These are phyloP conservation scores for Rhizopogon rudus DNA, from an alignment of 768 basidiomycete species.

Conservation along the genomic window DNA sequence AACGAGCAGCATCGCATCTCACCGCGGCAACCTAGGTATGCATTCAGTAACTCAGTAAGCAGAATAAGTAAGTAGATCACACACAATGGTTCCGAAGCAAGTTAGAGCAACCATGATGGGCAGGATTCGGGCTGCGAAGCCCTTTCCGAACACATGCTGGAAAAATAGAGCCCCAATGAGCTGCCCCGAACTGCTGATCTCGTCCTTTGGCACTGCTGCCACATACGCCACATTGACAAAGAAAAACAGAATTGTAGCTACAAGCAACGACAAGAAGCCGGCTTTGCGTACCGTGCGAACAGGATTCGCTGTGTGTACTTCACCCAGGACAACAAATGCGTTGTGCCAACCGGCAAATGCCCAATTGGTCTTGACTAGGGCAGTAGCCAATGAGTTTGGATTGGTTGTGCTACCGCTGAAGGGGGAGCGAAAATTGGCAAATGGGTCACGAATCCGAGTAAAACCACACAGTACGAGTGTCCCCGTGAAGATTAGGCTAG, in stretches of 20 bases:
- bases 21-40: not conserved
- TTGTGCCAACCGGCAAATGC: slow-evolving; percentile 32
- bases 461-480: slow-evolving; percentile 20
- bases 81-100: slow-evolving; percentile 35
- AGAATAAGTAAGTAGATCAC: slow-evolving; percentile 11
- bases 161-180: slow-evolving; percentile 49
- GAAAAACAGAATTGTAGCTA: slow-evolving; percentile 43
- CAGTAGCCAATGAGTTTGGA: slow-evolving; percentile 21
- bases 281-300: slow-evolving; percentile 42
- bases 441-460: slow-evolving; percentile 21
- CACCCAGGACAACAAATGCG: slow-evolving; percentile 42
- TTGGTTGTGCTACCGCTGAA: slow-evolving; percentile 22
- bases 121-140: slow-evolving; percentile 29
- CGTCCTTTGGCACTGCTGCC: slow-evolving; percentile 36
- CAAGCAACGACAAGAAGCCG: slow-evolving; percentile 38
- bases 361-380: slow-evolving; percentile 24
- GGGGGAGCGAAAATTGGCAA: slow-evolving; percentile 23
- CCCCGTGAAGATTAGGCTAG: slow-evolving; percentile 20
- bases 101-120: slow-evolving; percentile 35
- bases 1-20: not conserved
- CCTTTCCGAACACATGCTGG: slow-evolving; percentile 41
- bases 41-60: not conserved
- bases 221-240: slow-evolving; percentile 40
- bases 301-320: slow-evolving; percentile 32
- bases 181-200: slow-evolving; percentile 38